Evolutionary conservation across 768 basidiomycete genomes (phyloP).

Genomic region (Mycena alexandri): DNA sequence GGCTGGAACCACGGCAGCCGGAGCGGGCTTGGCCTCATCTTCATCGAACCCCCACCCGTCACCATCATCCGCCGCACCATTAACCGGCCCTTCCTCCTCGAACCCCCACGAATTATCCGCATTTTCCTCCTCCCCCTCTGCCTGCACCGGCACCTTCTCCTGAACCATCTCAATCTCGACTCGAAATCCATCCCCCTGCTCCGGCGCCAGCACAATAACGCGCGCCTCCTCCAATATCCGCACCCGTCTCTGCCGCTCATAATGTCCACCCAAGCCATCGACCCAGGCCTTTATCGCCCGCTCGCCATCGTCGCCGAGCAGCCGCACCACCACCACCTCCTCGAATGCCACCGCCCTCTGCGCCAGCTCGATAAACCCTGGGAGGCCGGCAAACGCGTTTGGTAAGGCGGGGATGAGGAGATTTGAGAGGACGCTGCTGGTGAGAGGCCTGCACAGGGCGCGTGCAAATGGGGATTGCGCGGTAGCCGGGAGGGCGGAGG

Average conservation of each 20-base stretch:
- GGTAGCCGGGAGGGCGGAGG: slow-evolving; percentile 65
- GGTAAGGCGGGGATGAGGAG: slow-evolving; percentile 81
- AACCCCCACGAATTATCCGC: slow-evolving; percentile 65
- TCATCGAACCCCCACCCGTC: slow-evolving; percentile 70
- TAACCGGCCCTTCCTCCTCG: slow-evolving; percentile 56
- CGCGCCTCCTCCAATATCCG: slow-evolving; percentile 76
- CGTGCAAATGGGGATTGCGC: slow-evolving; percentile 63
- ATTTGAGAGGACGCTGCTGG: slow-evolving; percentile 70
- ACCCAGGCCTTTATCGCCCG: slow-evolving; percentile 76
- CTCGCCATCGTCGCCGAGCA: slow-evolving; percentile 66
- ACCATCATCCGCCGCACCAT: slow-evolving; percentile 51
- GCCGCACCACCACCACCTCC: slow-evolving; percentile 59
- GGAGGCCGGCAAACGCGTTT: slow-evolving; percentile 68
- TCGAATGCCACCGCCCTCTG: slow-evolving; percentile 77
- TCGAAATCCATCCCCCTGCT: slow-evolving; percentile 56
- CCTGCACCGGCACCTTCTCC: slow-evolving; percentile 46
- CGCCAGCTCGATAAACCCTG: slow-evolving; percentile 71
- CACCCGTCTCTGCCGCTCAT: slow-evolving; percentile 80
- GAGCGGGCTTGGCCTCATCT: slow-evolving; percentile 45
- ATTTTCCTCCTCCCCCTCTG: slow-evolving; percentile 45
- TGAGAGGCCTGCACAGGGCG: slow-evolving; percentile 71
- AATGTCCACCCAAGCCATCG: slow-evolving; percentile 76
- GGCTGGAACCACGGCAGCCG: slow-evolving; percentile 33
- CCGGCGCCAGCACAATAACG: slow-evolving; percentile 60
- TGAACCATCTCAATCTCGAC: slow-evolving; percentile 54